Evolutionary conservation across 164 flowering plant species (phyloP), one percentile per base, ranked within the genome.

Genomic region (Euptelea pleiosperma): DNA sequence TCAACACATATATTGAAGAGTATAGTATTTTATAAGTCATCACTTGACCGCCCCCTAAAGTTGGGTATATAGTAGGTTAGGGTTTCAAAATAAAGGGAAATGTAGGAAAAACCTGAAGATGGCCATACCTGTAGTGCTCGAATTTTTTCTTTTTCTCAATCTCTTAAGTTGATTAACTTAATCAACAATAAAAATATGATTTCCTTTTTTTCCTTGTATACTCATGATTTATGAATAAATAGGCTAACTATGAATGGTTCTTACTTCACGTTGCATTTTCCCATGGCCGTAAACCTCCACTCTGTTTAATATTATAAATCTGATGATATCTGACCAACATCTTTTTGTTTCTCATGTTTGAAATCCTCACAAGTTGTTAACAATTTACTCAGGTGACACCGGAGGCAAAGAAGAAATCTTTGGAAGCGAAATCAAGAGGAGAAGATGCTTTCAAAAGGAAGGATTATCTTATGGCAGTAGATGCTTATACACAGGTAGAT

Each of bases 401-500:
- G 3, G 97, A 91, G 77, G 85, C 87, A 21, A 88, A 85, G 76
- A 69, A 67, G 70, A 86, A 82, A 74, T 85, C 99, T 53, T 82
- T 80, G 19, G 96, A 90, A 69, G 96, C 99, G 41, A 93, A 93
- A 78, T 63, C 84, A 52, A 82, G 97, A 70, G 99, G 86, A 41
- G 82, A 86, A 28, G 96, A 88, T 28, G 97, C 97, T 42, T 93
- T 88, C 63, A 79, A 58, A 54, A 70, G 77, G 56, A 80, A 83
- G 52, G 93, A 93, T 57, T 85, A 45, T 69, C 68, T 43, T 36
- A 58, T 57, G 69, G 99, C 99, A 58, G 61, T 93, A 19, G 89
- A 93, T 79, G 88, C 95, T 26, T 93, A 93, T 69, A 83, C 99
- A 37, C 99, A 93, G 84, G 99, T 90, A 65, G 3, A 35, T 14